Base-by-base conservation (phyloP, 2,329 filamentous ascomycete species). In the Aspergillus tanneri region DNA sequence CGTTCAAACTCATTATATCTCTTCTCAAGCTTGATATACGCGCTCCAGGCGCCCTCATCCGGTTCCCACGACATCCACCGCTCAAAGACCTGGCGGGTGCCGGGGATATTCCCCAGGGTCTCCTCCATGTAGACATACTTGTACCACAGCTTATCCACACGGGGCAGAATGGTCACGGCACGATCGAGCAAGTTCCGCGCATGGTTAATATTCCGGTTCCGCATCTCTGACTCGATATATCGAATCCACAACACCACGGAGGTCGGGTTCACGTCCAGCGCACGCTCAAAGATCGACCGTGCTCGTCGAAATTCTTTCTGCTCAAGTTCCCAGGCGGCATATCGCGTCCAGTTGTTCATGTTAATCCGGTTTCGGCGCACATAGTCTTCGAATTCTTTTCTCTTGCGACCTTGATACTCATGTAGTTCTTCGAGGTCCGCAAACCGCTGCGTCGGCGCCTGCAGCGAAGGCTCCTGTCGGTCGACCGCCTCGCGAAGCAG, bases 121-220 rank as follows among this genome's bases (percentile, higher is more conserved):
- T 99, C 93, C 75, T 97, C 92, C 87, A 96, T 95, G 69, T 95
- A 96, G 21, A 95, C 90, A 76, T 96, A 99, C 70, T 97, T 97
- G 77, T 96, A 99, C 93, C 93, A 99, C 25, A 99, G 76, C 77
- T 97, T 97, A 68, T 97, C 90, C 32, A 97, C 83, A 48, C 93
- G 80, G 4, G 93, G 93, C 30, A 96, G 76, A 47, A 95, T 88
- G 1, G 90, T 90, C 44, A 97, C 89, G n/a, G 93, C 91, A 46
- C 93, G 86, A 68, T 99, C 93, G 43, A 99, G 82, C 43, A 99
- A 73, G 67, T 99, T 99, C 49, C 93, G 80, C 25, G 93, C 91
- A 78, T 97, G 92, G 68, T 96, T 96, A 77, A 99, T 96, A 67
- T 96, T 96, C 57, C 91, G 79, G 54, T 79, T 86, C 73, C 95